Evolutionary conservation across 83 land plant species (phyloP).

Genomic region (Picea abies): DNA sequence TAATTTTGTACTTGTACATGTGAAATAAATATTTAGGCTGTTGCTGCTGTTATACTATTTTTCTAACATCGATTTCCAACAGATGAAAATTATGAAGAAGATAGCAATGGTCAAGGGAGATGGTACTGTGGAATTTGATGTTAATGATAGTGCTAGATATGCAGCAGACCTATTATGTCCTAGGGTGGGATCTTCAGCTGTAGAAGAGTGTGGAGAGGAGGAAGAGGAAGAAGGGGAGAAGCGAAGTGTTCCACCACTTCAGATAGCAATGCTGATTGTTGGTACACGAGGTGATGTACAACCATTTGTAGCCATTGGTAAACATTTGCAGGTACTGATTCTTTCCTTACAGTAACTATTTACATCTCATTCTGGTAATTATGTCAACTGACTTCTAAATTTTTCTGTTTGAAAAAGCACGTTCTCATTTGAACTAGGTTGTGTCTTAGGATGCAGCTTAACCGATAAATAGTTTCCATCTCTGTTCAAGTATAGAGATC

Average conservation of each 20-base stretch:
- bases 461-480: background rate
- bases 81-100: conserved; percentile 75
- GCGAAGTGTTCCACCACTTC: conserved; percentile 70
- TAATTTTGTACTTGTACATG: background rate
- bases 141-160: conserved; percentile 63
- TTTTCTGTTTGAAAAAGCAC: background rate
- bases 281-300: conserved; percentile 99
- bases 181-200: conserved; percentile 23
- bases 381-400: background rate
- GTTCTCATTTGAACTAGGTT: background rate
- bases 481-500: background rate
- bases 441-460: background rate
- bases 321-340: conserved; percentile 77
- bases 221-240: conserved; percentile 43
- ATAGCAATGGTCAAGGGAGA: conserved; percentile 88
- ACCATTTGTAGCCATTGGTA: conserved; percentile 97
- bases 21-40: background rate
- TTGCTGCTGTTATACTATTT: background rate
- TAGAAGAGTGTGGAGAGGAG: conserved; percentile 41
- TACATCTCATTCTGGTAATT: background rate
- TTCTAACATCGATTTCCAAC: conserved; percentile 2
- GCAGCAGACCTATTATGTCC: conserved; percentile 32
- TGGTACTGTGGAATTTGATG: conserved; percentile 89
- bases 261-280: conserved; percentile 93
- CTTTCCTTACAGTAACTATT: background rate